Base-by-base conservation (phyloP, 768 basidiomycete genomes). In the Boletus patriciae region DNA sequence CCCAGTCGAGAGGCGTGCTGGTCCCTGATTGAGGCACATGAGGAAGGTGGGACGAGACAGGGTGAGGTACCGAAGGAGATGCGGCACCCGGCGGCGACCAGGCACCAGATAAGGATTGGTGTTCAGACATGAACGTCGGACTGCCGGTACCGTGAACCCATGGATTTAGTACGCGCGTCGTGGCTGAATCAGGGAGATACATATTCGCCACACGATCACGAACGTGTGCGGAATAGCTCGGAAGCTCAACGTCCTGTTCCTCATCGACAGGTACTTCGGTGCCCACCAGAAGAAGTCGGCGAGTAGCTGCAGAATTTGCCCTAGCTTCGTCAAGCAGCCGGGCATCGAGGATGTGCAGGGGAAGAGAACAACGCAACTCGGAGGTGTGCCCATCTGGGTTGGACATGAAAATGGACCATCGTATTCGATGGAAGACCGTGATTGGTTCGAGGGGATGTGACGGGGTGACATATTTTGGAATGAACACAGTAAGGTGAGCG, bases 321-420 rank as follows among this genome's bases (percentile, higher is more conserved):
- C 86, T 79, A 1, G 92, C 88, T 68, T 97, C 94, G 15, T 86
- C 79, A 16, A 90, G 77, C 1, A 96, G 75, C 13, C 82, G 77
- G 56, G 81, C 69, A 61, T 94, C 87, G 23, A 98, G 86, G 46
- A 98, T 80, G 66, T 91, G 84, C 34, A 98, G 73, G 0, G 96
- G 96, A 6, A 98, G 79, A 2, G 94, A 94, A 71, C 96, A 98
- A 16, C 94, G 86, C n/a, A 98, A 79, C 71, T 98, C 94, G 10
- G 93, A 95, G 3, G 86, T 87, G 68, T 98, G 96, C 0, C 94
- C 94, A 67, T 98, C 96, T 8, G 80, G 78, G 68, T 98, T 98
- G 60, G 79, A 79, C 66, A 95, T 88, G 50, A 86, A 76, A 59
- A 92, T 88, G 16, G 70, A 82, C 90, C 90, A 92, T 38, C 87